phyloP scores from a whole-genome alignment of 2,329 filamentous ascomycete species.

The Penicillium sp. region DNA sequence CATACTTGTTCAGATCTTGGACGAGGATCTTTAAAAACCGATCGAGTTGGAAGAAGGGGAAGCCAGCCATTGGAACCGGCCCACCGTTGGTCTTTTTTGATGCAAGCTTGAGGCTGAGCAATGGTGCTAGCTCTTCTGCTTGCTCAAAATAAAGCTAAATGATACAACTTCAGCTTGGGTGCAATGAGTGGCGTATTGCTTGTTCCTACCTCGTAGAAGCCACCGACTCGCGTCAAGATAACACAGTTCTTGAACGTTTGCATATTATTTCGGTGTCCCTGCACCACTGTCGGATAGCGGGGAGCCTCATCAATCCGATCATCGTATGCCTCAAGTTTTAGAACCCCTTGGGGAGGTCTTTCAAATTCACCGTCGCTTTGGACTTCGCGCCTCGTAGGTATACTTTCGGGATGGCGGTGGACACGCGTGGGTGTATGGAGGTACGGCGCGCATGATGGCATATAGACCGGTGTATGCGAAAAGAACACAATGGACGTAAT shows the following conservation, averaged over 20 bases:
- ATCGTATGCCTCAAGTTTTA: conserved; percentile 45
- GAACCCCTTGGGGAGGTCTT: conserved; percentile 56
- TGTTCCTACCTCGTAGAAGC: conserved; percentile 74
- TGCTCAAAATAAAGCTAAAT: conserved; percentile 85
- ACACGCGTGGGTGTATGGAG: conserved; percentile 17
- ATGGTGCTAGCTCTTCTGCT: conserved; percentile 79
- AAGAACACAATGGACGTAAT: conserved; percentile 15
- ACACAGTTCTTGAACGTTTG: conserved; percentile 86
- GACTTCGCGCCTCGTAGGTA: conserved; percentile 35
- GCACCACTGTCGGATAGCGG: conserved; percentile 79
- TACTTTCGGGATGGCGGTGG: conserved; percentile 11
- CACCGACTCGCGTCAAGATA: conserved; percentile 82
- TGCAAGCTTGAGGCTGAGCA: conserved; percentile 83
- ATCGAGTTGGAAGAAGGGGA: conserved; percentile 89
- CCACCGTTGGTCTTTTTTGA: conserved; percentile 74
- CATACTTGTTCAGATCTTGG: conserved; percentile 82
- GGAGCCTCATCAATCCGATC: conserved; percentile 48
- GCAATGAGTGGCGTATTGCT: not conserved
- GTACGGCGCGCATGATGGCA: conserved; percentile 31
- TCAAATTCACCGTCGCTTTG: conserved; percentile 38
- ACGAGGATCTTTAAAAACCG: conserved; percentile 90
- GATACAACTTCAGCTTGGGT: conserved; percentile 7
- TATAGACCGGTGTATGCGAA: conserved; percentile 27
- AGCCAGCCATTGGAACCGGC: conserved; percentile 86
- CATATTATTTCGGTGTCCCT: conserved; percentile 87